These are phyloP conservation scores for Sclerotinia subarctica DNA, from an alignment of 2,329 filamentous ascomycete genomes.

Conservation along the genomic window DNA sequence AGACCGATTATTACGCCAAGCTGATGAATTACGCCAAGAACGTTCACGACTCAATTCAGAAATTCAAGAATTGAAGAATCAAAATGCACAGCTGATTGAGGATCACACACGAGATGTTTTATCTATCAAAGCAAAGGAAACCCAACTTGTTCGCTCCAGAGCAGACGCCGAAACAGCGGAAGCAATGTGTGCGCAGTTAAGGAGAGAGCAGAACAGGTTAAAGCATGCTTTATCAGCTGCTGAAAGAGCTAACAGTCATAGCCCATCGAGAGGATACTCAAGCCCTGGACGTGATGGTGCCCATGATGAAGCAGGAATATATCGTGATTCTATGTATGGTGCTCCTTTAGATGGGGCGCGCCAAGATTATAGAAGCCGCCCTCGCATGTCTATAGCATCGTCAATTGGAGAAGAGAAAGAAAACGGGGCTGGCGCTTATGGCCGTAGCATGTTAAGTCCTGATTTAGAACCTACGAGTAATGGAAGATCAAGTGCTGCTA, in stretches of 20 bases:
- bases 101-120: constrained; percentile 94
- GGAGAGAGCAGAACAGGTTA: constrained; percentile 85
- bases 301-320: constrained; percentile 59
- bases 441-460: constrained; percentile 37
- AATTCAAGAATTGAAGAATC: constrained; percentile 90
- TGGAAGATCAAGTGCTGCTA: constrained; percentile 35
- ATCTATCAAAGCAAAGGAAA: constrained; percentile 97
- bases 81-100: constrained; percentile 94
- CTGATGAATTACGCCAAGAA: constrained; percentile 79
- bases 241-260: constrained; percentile 47
- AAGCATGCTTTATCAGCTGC: constrained; percentile 77
- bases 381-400: constrained; percentile 57
- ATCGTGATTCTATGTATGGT: constrained; percentile 47
- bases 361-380: constrained; percentile 30
- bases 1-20: constrained; percentile 69
- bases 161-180: constrained; percentile 88
- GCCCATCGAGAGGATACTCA: constrained; percentile 34
- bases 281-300: constrained; percentile 47
- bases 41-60: constrained; percentile 79
- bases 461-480: constrained; percentile 35
- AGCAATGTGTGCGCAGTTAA: constrained; percentile 76
- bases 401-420: constrained; percentile 73
- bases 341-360: constrained; percentile 29
- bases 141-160: constrained; percentile 86
- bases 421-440: constrained; percentile 50